Evolutionary conservation across 1,284 basidiomycete species (phyloP), one percentile per base, ranked within the genome.

Genomic region (Bjerkandera adusta): DNA sequence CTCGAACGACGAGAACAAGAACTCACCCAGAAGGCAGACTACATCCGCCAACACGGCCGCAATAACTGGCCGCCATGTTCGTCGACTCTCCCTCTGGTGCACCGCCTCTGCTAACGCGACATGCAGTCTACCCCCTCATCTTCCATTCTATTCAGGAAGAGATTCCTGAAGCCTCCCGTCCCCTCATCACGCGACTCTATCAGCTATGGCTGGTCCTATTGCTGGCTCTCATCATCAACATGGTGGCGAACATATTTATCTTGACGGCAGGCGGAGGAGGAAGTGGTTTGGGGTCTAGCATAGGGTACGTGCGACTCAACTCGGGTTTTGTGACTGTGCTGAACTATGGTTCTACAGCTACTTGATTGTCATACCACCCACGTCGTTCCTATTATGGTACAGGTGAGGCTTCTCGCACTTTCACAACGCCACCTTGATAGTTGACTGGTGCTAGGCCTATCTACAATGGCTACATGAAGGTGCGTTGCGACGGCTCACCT

Each of bases 391-490:
- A 55, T 74, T 92, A 47, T 97, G 94, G 93, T 94, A 93, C 66
- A 81, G 90, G 85, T 85, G 53, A 57, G 76, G 57, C 15, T 32
- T 34, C 27, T 8, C 21, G 27, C 22, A 7, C 3, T 35, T 13
- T 48, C 33, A 42, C 47, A 37, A 34, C 44, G 25, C 50, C 29
- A n/a, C n/a, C n/a, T n/a, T n/a, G n/a, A 30, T 54, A 37, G 22
- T 47, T 41, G 24, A 33, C 33, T 48, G 40, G 37, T 16, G 50
- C 18, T 58, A 89, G 92, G 59, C 95, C 96, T 2, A 88, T 96
- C 61, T 98, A 98, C 75, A 95, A 96, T 59, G 95, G 90, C 39
- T 94, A 93, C 72, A 92, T 93, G 85, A 96, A 97, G 77, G 92
- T 87, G 63, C 65, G 72, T 66, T 52, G 44, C 20, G 26, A 24